Evolutionary conservation across 129 eudicot genomes (phyloP).

Genomic region (Artemisia tridentata): DNA sequence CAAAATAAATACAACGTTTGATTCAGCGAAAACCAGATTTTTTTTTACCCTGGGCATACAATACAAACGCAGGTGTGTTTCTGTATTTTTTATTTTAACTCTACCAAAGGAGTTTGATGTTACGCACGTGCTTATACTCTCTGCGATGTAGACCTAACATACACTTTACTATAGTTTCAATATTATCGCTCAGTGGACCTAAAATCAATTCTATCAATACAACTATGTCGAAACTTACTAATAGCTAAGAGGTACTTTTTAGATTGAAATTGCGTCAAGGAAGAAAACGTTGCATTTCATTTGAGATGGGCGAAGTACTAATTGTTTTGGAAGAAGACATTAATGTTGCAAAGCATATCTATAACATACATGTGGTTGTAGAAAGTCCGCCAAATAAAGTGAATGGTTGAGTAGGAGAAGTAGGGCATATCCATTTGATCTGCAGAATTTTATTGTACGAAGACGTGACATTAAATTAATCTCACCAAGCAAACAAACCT

Average conservation of each 20-base stretch:
- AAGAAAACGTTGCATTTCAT: slow-evolving; percentile 14
- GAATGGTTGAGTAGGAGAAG: slow-evolving; percentile 80
- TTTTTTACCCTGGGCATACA: not conserved
- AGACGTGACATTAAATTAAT: not conserved
- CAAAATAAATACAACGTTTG: slow-evolving; percentile 8
- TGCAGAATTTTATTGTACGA: slow-evolving; percentile 36
- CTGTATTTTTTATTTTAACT: not conserved
- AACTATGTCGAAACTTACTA: not conserved
- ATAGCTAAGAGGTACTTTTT: slow-evolving; percentile 11
- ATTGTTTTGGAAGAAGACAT: not conserved
- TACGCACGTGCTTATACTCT: not conserved
- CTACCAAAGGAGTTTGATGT: not conserved
- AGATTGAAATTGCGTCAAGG: not conserved
- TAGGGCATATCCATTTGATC: slow-evolving; percentile 91
- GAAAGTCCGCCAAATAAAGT: slow-evolving; percentile 75
- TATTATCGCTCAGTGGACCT: not conserved
- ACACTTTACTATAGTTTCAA: not conserved
- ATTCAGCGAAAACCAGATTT: slow-evolving; percentile 1
- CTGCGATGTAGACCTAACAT: not conserved
- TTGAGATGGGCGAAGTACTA: slow-evolving; percentile 3
- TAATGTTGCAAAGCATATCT: slow-evolving; percentile 11
- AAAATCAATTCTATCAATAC: not conserved
- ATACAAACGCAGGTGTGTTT: no score
- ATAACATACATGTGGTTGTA: slow-evolving; percentile 76
- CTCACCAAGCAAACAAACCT: no score